These are phyloP conservation scores for Alternaria solani DNA, from an alignment of 2,329 filamentous ascomycete species.

Conservation along the genomic window DNA sequence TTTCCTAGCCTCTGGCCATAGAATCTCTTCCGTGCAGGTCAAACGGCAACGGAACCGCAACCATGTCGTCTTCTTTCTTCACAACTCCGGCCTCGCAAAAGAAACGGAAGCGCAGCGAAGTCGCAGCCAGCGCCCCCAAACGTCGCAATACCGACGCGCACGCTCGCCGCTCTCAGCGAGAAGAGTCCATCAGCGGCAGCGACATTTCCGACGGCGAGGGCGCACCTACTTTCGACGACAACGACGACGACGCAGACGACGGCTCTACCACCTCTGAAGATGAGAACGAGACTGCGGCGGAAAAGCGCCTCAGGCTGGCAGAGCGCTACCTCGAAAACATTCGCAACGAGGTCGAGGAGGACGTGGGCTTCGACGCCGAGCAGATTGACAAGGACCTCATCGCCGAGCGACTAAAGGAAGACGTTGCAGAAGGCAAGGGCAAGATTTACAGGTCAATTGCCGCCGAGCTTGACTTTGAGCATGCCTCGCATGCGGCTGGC, in stretches of 20 bases:
- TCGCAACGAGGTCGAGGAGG: conserved; percentile 74
- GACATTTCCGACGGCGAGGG: conserved; percentile 72
- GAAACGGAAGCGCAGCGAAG: conserved; percentile 79
- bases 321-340: conserved; percentile 94
- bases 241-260: conserved; percentile 42
- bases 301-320: conserved; percentile 84
- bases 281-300: conserved; percentile 86
- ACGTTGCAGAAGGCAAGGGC: conserved; percentile 90
- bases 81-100: conserved; percentile 84
- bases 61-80: conserved; percentile 88
- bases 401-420: conserved; percentile 83
- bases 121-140: conserved; percentile 64
- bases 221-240: conserved; percentile 49
- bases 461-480: conserved; percentile 72
- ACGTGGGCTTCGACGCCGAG: conserved; percentile 88
- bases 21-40: no score
- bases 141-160: conserved; percentile 63
- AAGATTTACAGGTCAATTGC: conserved; percentile 85
- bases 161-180: conserved; percentile 61
- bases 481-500: conserved; percentile 75
- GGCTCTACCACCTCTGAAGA: conserved; percentile 69
- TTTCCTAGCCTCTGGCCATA: no score
- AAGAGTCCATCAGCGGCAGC: conserved; percentile 88
- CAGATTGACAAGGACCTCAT: conserved; percentile 94
- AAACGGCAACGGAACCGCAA: conserved; percentile 21